Evolutionary conservation across 2,329 filamentous ascomycete species (phyloP), one percentile per base, ranked within the genome.

Genomic region (Curvularia verruculosa): DNA sequence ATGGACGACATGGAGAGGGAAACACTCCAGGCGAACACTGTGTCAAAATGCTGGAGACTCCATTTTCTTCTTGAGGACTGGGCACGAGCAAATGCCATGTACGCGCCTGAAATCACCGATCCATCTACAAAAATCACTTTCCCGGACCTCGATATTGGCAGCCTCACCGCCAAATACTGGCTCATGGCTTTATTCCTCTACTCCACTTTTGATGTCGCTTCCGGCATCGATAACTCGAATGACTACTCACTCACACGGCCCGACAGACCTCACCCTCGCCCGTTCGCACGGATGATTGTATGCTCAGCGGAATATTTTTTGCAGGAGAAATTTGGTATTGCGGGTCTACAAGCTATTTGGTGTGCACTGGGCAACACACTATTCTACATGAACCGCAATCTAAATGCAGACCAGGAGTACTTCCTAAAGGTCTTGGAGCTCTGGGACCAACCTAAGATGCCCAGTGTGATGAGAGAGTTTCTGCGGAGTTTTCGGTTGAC

Each of bases 121-220:
- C 45, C 54, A 3, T 51, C 59, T 8, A 53, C 44, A 5, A 60
- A 60, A 1, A 57, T 70, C 3, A 54, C 41, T 1, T 69, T 72
- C 19, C 52, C 64, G 7, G 58, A 59, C 19, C 44, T 68, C 13
- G 43, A 58, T 12, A 49, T 56, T 4, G 70, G 66, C 1, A 64
- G 61, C 10, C 47, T 70, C 13, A 64, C 69, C 0, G 21, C 67
- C 18, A 51, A 61, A 8, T 73, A 73, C 57, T 74, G 70, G 69
- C 53, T 66, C 1, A 61, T 52, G 6, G 59, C 58, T 23, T 60
- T 71, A 5, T 37, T 68, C 3, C 47, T 72, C 0, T 73, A 71
- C 52, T 58, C 61, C 18, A 40, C 47, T 5, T 62, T 71, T 12
- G 66, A 67, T 36, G 57, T 53, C 8, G 59, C 54, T 6, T 52